Conservation (phyloP, 108 stramenopile species). For the Chaetoceros tenuissimus region DNA sequence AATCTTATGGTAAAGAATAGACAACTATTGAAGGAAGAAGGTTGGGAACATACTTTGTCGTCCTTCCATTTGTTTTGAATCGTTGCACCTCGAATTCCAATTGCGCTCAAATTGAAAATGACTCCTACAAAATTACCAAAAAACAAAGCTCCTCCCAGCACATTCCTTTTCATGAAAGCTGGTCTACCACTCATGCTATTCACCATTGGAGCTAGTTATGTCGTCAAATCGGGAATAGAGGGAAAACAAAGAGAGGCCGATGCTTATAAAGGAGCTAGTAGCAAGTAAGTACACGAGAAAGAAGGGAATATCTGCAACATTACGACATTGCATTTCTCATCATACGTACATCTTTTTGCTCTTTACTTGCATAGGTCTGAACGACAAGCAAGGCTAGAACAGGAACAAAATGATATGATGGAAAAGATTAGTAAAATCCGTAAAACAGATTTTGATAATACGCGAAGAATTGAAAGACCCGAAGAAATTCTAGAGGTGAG, state of each 20-base stretch:
- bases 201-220: slow-evolving; percentile 64
- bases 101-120: too few relatives aligned
- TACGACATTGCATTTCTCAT: too few relatives aligned
- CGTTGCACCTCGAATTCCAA: too few relatives aligned
- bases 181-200: slow-evolving; percentile 77
- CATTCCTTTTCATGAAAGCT: slow-evolving; percentile 43
- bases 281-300: slow-evolving; percentile 51
- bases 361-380: too few relatives aligned
- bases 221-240: slow-evolving; percentile 67
- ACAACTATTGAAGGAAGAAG: too few relatives aligned
- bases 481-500: slow-evolving; percentile 76
- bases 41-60: too few relatives aligned
- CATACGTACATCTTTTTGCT: too few relatives aligned
- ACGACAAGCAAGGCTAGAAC: slow-evolving; percentile 64
- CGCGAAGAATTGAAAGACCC: slow-evolving; percentile 79
- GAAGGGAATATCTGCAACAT: too few relatives aligned
- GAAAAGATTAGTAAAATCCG: slow-evolving; percentile 66
- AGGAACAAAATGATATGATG: slow-evolving; percentile 85
- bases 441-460: slow-evolving; percentile 75
- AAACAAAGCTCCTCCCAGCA: background rate
- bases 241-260: slow-evolving; percentile 82
- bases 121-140: background rate
- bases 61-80: too few relatives aligned
- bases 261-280: slow-evolving; percentile 56
- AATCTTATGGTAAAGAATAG: too few relatives aligned